Base-by-base conservation (phyloP, 2,329 filamentous ascomycete genomes). In the Phoma sp. region DNA sequence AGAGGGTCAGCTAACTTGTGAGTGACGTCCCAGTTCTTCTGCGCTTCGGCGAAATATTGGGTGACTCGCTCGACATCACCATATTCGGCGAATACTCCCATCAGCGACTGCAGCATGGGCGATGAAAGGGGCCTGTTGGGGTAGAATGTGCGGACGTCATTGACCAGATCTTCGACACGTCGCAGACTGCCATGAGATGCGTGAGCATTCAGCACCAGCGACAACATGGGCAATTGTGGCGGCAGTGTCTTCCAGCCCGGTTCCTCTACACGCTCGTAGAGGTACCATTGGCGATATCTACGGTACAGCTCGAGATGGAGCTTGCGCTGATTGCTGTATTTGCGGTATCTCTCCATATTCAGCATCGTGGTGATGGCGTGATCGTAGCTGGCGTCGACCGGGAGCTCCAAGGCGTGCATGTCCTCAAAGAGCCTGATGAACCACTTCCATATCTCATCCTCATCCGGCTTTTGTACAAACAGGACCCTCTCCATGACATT, bases 1-100 rank as follows among this genome's bases (percentile, higher is more conserved):
- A 92, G 64, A 13, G 60, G 51, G 8, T 62, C 59, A 3, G 73
- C 38, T 24, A 63, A 41, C 4, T 55, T 48, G 4, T 66, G 38
- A 11, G 61, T 50, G 7, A 66, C 33, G 4, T 46, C 38, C 8
- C 40, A 60, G 7, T 47, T 39, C 29, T 30, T 27, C 8, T 44
- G 46, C 9, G 75, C 58, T 14, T 73, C 65, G 3, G 70, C 56
- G 33, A 75, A 68, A 51, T 70, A 72, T 37, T 69, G 46, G 23
- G 73, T 53, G 10, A 78, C 74, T 14, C 51, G 58, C 18, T 68
- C 63, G 2, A 64, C 61, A 10, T 72, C 47, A 11, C 78, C 78
- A 13, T 60, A 50, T 5, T 67, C 58, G 3, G 77, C 74, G 57
- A 74, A 73, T 13, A 65, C 57, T 3, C 52, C 41, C 25, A 74